A percentile compares a stretch with the other conserved stretches of the same genome.
Evolutionary conservation across 345 rosid genomes (phyloP).

Genomic region (Eucalyptus curtisii): DNA sequence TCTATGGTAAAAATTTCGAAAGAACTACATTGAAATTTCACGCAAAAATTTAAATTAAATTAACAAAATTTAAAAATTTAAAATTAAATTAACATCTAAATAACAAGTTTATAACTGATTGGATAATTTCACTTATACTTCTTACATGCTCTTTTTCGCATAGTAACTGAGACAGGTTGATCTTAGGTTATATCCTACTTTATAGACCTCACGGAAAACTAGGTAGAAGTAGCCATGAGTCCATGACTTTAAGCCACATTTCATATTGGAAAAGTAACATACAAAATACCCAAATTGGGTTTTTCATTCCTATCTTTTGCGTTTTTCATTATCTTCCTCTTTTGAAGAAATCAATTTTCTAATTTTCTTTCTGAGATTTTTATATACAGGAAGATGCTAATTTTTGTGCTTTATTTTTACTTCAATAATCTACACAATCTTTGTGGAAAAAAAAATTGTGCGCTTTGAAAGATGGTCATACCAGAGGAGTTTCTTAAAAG

Average conservation of each 20-base stretch:
- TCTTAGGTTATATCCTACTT: neutral
- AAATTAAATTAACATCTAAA: neutral
- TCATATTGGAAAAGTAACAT: neutral
- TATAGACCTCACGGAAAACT: neutral
- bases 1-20: too few species aligned
- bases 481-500: neutral
- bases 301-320: neutral
- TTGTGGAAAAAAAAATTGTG: too few species aligned
- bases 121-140: neutral
- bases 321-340: neutral
- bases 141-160: neutral
- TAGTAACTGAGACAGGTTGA: neutral
- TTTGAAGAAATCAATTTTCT: neutral
- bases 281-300: neutral
- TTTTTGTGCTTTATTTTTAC: neutral
- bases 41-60: neutral
- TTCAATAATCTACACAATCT: neutral
- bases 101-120: neutral
- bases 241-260: neutral
- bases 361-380: neutral
- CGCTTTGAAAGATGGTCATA: neutral
- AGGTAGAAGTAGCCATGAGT: neutral
- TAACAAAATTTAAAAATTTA: accelerated
- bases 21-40: too few species aligned
- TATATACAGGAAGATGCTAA: neutral